Conservation (phyloP, 257 asterid species). For the Capsicum rhomboideum region DNA sequence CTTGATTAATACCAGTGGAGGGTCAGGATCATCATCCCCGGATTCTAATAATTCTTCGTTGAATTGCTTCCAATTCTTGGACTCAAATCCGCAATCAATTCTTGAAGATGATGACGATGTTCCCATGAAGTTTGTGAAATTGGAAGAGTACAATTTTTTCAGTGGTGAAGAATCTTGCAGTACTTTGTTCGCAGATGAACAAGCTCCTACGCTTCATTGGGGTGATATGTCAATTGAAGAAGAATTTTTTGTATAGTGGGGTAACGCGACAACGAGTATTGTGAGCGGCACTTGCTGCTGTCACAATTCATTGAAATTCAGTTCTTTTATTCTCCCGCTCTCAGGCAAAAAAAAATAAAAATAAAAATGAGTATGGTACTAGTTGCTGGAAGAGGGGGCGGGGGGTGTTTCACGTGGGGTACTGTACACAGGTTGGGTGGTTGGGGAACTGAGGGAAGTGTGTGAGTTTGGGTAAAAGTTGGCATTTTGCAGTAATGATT, state of each 20-base stretch:
- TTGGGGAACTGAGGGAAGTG: neutral
- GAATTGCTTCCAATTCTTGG: constrained; percentile 22
- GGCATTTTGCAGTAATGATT: neutral
- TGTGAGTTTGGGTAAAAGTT: neutral
- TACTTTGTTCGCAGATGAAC: constrained; percentile 67
- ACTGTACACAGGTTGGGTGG: neutral
- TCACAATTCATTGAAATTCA: neutral
- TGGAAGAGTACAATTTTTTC: constrained; percentile 75
- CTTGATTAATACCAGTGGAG: constrained; percentile 1
- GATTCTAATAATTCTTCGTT: neutral
- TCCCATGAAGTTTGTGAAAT: constrained; percentile 31
- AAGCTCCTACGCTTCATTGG: constrained; percentile 84
- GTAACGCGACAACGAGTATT: neutral
- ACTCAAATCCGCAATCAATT: constrained; percentile 15
- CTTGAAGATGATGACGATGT: constrained; percentile 13
- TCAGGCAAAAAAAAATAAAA: neutral
- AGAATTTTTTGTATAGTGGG: neutral
- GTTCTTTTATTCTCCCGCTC: no score
- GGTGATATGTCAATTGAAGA: constrained; percentile 62
- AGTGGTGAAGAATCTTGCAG: constrained; percentile 68
- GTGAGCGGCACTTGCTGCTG: neutral
- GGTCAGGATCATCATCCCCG: neutral
- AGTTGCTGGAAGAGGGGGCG: neutral
- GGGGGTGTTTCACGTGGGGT: neutral
- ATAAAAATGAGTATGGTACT: neutral